A percentile compares a stretch with the other conserved stretches of the same genome.
These are phyloP conservation scores for Pythium periplocum DNA, from an alignment of 352 stramenopile genomes.

Conservation along the genomic window DNA sequence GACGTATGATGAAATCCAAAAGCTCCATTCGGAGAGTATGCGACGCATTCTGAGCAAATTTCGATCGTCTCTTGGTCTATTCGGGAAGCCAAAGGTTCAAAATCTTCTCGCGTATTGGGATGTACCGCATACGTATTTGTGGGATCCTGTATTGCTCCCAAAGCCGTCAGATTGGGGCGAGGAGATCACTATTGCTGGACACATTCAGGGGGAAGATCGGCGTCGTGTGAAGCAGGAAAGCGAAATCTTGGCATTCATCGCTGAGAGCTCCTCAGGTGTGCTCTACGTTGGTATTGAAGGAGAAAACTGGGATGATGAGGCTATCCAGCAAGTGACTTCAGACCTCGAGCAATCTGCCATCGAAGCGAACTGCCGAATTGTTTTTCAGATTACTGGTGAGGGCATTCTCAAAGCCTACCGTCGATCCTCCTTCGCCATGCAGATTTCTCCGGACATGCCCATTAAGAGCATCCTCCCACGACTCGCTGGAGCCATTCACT, in stretches of 20 bases:
- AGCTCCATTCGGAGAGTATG: slow-evolving; percentile 41
- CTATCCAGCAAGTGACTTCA: slow-evolving; percentile 31
- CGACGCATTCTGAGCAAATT: slow-evolving; percentile 50
- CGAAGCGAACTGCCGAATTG: slow-evolving; percentile 32
- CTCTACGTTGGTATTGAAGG: slow-evolving; percentile 52
- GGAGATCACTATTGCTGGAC: slow-evolving; percentile 54
- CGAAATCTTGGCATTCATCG: slow-evolving; percentile 20
- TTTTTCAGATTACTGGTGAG: slow-evolving; percentile 53
- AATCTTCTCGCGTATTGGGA: slow-evolving; percentile 43
- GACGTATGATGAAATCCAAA: slow-evolving; percentile 49
- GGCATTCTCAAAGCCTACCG: slow-evolving; percentile 18
- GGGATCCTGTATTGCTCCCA: slow-evolving; percentile 49
- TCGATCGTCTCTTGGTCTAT: slow-evolving; percentile 44
- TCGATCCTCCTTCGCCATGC: slow-evolving; percentile 34
- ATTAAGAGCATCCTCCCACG: slow-evolving; percentile 31
- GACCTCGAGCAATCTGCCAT: slow-evolving; percentile 36
- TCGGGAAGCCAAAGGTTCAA: slow-evolving; percentile 24
- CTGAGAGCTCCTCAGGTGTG: slow-evolving; percentile 16
- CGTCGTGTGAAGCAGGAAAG: slow-evolving; percentile 11
- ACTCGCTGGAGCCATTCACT: slow-evolving; percentile 41
- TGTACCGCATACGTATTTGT: slow-evolving; percentile 72
- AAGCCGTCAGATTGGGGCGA: slow-evolving; percentile 58
- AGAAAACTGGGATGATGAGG: slow-evolving; percentile 35
- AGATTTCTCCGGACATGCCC: slow-evolving; percentile 37
- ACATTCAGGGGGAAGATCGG: slow-evolving; percentile 23